These are phyloP conservation scores for Lasiodiplodia citricola DNA, from an alignment of 2,329 filamentous ascomycete species.

Conservation along the genomic window DNA sequence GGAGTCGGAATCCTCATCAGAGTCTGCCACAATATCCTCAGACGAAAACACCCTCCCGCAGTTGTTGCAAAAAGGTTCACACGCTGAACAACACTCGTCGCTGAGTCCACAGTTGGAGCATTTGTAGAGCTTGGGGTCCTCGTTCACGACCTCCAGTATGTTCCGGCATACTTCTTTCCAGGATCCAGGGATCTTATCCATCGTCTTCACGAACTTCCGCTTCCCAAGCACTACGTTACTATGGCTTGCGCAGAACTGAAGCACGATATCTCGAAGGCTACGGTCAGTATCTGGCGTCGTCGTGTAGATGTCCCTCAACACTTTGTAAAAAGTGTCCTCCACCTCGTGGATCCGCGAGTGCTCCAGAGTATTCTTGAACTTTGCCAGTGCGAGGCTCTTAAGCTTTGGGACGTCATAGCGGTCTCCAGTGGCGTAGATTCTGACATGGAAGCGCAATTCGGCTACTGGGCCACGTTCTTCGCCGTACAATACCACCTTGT, in stretches of 20 bases:
- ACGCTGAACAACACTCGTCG: not conserved
- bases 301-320: not conserved
- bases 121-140: not conserved
- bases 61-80: not conserved
- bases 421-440: constrained; percentile 34
- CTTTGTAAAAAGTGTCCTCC: not conserved
- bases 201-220: not conserved
- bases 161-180: not conserved
- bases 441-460: constrained; percentile 30
- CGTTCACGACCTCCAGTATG: not conserved
- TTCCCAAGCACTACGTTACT: not conserved
- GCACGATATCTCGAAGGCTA: not conserved
- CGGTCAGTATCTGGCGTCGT: not conserved
- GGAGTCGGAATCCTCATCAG: not conserved
- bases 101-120: not conserved
- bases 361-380: constrained; percentile 32
- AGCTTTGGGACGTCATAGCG: constrained; percentile 34
- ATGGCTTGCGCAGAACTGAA: not conserved
- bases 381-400: constrained; percentile 32
- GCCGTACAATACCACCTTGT: not conserved
- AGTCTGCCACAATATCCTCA: not conserved
- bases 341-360: not conserved
- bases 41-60: not conserved
- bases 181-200: not conserved
- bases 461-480: too few relatives aligned